phyloP scores from a whole-genome alignment of 129 eudicot species.

The Artemisia annua region DNA sequence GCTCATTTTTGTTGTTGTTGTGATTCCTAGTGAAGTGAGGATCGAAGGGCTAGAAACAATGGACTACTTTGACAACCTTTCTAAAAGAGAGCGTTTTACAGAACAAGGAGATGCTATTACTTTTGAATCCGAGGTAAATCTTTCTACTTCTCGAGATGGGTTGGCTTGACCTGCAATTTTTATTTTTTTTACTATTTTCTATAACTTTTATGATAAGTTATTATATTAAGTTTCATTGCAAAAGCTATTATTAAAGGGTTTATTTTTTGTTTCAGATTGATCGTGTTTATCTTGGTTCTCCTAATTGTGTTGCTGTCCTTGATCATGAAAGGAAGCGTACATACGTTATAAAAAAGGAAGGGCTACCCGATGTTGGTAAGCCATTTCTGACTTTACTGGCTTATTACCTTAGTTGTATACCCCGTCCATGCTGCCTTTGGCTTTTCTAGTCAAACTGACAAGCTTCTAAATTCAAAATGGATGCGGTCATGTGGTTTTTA shows the following conservation, averaged over 20 bases:
- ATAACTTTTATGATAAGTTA: neutral
- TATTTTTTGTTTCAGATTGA: slow-evolving; percentile 55
- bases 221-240: neutral
- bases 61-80: slow-evolving; percentile 84
- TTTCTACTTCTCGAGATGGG: slow-evolving; percentile 5
- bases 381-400: neutral
- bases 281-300: slow-evolving; percentile 79
- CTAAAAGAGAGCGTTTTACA: slow-evolving; percentile 69
- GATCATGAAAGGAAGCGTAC: slow-evolving; percentile 94
- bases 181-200: neutral
- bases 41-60: slow-evolving; percentile 92
- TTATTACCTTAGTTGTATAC: neutral
- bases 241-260: neutral
- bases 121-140: slow-evolving; percentile 83
- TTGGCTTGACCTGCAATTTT: neutral
- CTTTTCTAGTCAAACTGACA: slow-evolving; percentile 13
- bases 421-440: neutral
- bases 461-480: neutral
- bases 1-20: neutral
- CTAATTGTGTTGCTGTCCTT: slow-evolving; percentile 76
- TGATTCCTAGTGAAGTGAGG: slow-evolving; percentile 78
- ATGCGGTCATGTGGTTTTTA: neutral
- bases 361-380: slow-evolving; percentile 92
- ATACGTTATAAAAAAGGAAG: slow-evolving; percentile 71
- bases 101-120: slow-evolving; percentile 97